Evolutionary conservation across 2,329 filamentous ascomycete species (phyloP).

Genomic region (Fusarium neocosmosporiellum): DNA sequence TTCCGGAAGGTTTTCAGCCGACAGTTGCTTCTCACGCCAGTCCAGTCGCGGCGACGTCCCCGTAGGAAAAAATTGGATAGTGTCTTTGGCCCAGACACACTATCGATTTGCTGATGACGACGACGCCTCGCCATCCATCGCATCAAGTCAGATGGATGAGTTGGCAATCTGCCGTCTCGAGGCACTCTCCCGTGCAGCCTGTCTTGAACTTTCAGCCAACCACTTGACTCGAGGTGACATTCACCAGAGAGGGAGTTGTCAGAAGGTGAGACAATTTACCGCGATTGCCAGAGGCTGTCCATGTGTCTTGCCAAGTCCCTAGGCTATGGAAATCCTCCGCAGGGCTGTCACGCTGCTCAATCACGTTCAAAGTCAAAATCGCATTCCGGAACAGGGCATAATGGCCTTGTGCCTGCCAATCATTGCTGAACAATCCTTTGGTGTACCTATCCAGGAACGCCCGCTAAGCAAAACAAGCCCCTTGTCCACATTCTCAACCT

Average conservation of each 20-base stretch:
- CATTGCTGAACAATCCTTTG: constrained; percentile 19
- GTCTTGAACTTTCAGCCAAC: background rate
- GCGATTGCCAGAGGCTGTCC: background rate
- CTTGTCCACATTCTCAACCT: constrained; percentile 12
- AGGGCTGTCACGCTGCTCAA: constrained; percentile 12
- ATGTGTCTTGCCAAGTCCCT: constrained; percentile 3
- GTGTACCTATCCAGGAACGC: constrained; percentile 22
- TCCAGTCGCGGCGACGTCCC: background rate
- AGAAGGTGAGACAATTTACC: constrained; percentile 26
- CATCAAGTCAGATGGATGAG: constrained; percentile 13
- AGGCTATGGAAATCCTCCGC: constrained; percentile 10
- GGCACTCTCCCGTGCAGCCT: background rate
- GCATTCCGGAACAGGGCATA: constrained; percentile 40
- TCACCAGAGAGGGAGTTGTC: constrained; percentile 8
- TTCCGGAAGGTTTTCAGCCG: constrained; percentile 1
- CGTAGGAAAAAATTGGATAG: background rate
- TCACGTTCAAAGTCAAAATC: constrained; percentile 18
- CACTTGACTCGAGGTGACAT: constrained; percentile 30
- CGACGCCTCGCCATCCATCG: constrained; percentile 10
- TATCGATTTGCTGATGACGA: constrained; percentile 10
- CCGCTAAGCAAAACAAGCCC: constrained; percentile 23
- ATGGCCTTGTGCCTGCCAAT: constrained; percentile 18
- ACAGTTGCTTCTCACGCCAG: constrained; percentile 8
- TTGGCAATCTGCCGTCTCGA: constrained; percentile 2
- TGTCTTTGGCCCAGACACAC: constrained; percentile 9